Base-by-base conservation (phyloP, 1,284 basidiomycete species). In the Porodaedalea pini region DNA sequence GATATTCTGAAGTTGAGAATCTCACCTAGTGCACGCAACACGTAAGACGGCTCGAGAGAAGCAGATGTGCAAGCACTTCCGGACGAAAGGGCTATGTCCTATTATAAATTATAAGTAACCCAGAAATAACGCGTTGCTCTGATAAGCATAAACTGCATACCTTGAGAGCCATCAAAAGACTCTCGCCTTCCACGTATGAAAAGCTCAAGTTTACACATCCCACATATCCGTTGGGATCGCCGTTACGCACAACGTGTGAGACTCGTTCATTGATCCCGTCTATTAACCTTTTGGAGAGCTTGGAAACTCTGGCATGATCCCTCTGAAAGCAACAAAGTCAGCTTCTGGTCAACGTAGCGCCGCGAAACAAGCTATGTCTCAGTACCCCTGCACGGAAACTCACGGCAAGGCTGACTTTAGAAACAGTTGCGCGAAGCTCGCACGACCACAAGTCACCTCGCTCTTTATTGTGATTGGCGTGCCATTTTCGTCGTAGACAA, bases 41-140 rank as follows among this genome's bases (percentile, higher is more conserved):
- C 97, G 70, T 99, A 99, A 34, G 94, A 98, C 4, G 97, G 97
- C 73, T 99, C 97, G 53, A 99, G 80, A 13, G 96, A 98, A 2
- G 97, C 97, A 0, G 95, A 98, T 13, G 97, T 99, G 69, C 97
- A 99, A 8, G 97, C 97, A 66, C 94, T 97, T 50, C 97, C 97
- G 1, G 96, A 98, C 11, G 96, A 98, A 34, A 99, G 80, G 3
- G 97, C 97, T 60, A 99, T 90, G 68, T 99, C 94, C 89, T 94
- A 64, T 19, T 58, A 55, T 15, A 7, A 40, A 27, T 60, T 21
- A 44, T 56, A 25, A 49, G 50, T 10, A 52, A 36, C 47, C 36
- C 4, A 15, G 31, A 17, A 32, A 34, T 50, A 15, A 31, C n/a
- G 34, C 23, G 36, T 31, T 1, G 36, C 11, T 34, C 15, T 11